Evolutionary conservation across 495 filamentous ascomycete species (phyloP).

Genomic region (Diplogelasinospora grovesii): DNA sequence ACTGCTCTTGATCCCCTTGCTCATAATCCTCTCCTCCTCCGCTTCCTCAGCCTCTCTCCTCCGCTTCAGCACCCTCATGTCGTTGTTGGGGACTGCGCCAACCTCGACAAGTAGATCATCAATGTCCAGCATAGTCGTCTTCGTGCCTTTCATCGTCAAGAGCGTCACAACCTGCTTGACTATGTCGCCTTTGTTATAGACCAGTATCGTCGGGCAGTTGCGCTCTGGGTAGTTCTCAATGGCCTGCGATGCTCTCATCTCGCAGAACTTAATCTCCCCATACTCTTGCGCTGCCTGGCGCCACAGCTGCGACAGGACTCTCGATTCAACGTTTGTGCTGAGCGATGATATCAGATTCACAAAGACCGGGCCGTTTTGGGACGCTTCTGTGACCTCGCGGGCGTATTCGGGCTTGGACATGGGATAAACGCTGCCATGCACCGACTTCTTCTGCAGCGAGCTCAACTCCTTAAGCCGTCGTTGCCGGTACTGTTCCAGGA

Average conservation of each 20-base stretch:
- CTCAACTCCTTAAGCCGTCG: slow-evolving; percentile 77
- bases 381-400: slow-evolving; percentile 88
- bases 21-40: slow-evolving; percentile 38
- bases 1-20: slow-evolving; percentile 41
- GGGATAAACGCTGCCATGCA: slow-evolving; percentile 86
- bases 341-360: slow-evolving; percentile 78
- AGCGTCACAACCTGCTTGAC: slow-evolving; percentile 81
- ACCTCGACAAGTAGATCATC: slow-evolving; percentile 75
- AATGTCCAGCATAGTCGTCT: slow-evolving; percentile 57
- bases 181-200: slow-evolving; percentile 90
- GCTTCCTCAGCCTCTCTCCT: slow-evolving; percentile 53
- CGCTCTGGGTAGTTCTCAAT: slow-evolving; percentile 94
- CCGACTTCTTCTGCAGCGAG: slow-evolving; percentile 61
- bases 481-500: slow-evolving; percentile 78
- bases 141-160: slow-evolving; percentile 63
- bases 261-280: slow-evolving; percentile 94
- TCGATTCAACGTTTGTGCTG: slow-evolving; percentile 74
- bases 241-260: slow-evolving; percentile 87
- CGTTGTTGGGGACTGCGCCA: slow-evolving; percentile 67
- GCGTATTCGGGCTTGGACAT: slow-evolving; percentile 90
- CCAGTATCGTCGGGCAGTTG: slow-evolving; percentile 89
- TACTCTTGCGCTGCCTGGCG: slow-evolving; percentile 71
- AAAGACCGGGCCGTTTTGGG: slow-evolving; percentile 62
- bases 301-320: slow-evolving; percentile 82
- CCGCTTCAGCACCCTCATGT: slow-evolving; percentile 67